These are phyloP conservation scores for Klebsormidium nitens DNA, from an alignment of 139 green algal species.

Conservation along the genomic window DNA sequence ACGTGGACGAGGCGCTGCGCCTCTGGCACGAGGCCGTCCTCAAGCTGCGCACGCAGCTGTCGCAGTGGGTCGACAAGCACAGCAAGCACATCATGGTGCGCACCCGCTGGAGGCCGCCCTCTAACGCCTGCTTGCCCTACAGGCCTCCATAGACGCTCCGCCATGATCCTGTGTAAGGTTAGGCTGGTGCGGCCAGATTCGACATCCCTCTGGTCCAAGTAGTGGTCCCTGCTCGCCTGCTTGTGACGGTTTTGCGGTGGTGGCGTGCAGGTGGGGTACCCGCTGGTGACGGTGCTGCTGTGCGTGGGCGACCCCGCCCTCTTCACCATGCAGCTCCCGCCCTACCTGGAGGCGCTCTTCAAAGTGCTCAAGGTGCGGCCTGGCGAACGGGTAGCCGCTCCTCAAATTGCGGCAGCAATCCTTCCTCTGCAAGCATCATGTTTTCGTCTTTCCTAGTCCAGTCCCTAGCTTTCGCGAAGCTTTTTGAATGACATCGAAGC, in stretches of 20 bases:
- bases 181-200: too few species aligned
- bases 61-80: conserved; percentile 66
- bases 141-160: too few species aligned
- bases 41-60: conserved; percentile 51
- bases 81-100: conserved; percentile 52
- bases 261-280: conserved; percentile 50
- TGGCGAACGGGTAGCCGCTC: background rate
- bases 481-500: too few species aligned
- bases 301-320: conserved; percentile 62
- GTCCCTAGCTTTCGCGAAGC: too few species aligned
- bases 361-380: conserved; percentile 26
- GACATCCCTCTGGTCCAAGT: too few species aligned
- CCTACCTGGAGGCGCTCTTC: conserved; percentile 55
- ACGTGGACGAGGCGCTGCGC: conserved; percentile 5
- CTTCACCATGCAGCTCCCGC: conserved; percentile 45
- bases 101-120: background rate
- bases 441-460: too few species aligned
- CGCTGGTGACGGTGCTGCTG: conserved; percentile 64
- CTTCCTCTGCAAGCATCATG: too few species aligned
- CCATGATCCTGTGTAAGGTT: too few species aligned
- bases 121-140: too few species aligned
- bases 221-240: background rate
- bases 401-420: too few species aligned
- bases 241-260: too few species aligned
- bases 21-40: conserved; percentile 45